phyloP scores from a whole-genome alignment of 169 alveolate species.

The Eimeria maxima region DNA sequence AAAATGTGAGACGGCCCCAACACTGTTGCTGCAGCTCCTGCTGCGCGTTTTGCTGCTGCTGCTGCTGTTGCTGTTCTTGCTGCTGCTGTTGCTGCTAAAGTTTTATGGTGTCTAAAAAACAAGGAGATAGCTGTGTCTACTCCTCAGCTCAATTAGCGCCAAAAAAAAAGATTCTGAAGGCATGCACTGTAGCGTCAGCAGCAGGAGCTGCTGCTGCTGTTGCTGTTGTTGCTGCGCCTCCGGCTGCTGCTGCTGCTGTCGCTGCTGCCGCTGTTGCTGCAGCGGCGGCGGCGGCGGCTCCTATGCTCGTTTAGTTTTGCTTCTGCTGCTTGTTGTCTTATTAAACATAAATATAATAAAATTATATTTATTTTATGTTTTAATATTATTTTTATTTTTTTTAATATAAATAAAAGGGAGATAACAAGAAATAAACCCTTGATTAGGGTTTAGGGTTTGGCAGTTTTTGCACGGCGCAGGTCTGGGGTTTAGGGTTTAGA shows the following conservation, averaged over 20 bases:
- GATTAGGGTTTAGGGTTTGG: conserved; percentile 21
- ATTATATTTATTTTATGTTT: no score
- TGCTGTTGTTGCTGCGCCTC: no score
- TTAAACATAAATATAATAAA: no score
- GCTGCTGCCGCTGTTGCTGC: no score
- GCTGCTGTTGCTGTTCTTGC: conserved; percentile 11
- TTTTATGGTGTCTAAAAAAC: background rate
- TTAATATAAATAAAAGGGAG: background rate
- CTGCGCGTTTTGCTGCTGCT: background rate
- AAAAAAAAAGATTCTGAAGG: background rate
- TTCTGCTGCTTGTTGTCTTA: no score
- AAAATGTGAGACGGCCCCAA: background rate
- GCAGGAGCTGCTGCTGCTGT: background rate
- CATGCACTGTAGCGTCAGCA: background rate
- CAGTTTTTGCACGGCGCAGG: background rate
- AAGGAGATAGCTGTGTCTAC: no score
- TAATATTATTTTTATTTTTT: no score
- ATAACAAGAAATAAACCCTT: background rate
- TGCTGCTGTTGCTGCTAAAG: background rate
- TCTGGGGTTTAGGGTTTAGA: conserved; percentile 21
- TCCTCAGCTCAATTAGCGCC: no score
- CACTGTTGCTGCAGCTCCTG: background rate
- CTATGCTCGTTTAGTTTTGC: no score
- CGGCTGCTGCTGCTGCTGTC: no score
- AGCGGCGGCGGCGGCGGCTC: background rate